Evolutionary conservation across 768 basidiomycete genomes (phyloP).

Genomic region (Kwoniella dejecticola): DNA sequence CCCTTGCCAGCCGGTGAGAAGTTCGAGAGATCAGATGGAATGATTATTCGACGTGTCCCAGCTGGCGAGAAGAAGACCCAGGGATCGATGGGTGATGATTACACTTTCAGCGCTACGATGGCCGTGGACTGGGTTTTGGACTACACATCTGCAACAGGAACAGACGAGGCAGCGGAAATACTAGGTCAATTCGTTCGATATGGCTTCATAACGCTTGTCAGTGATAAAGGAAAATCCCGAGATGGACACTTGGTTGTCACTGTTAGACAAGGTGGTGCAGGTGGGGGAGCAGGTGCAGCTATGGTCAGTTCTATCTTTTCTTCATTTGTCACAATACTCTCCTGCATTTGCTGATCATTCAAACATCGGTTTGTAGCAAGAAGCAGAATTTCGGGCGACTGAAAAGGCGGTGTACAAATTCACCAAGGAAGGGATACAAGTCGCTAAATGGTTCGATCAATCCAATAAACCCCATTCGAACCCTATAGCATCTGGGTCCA

Average conservation of each 20-base stretch:
- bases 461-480: conserved; percentile 4
- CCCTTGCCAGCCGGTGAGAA: conserved; percentile 28
- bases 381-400: conserved; percentile 94
- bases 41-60: conserved; percentile 38
- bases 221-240: conserved; percentile 51
- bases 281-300: conserved; percentile 42
- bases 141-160: conserved; percentile 90
- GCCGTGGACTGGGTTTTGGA: conserved; percentile 97
- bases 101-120: conserved; percentile 79
- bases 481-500: conserved; percentile 13
- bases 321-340: too few relatives aligned
- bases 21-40: conserved; percentile 51
- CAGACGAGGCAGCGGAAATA: conserved; percentile 97
- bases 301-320: conserved; percentile 30
- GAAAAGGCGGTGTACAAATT: conserved; percentile 93
- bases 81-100: conserved; percentile 52
- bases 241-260: conserved; percentile 44
- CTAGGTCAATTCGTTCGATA: conserved; percentile 96
- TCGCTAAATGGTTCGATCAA: conserved; percentile 77
- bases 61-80: conserved; percentile 58
- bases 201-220: conserved; percentile 79
- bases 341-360: too few relatives aligned
- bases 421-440: conserved; percentile 83
- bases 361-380: too few relatives aligned
- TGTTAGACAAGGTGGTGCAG: conserved; percentile 46